phyloP scores from a whole-genome alignment of 495 filamentous ascomycete species.

The Lentithecium fluviatile region DNA sequence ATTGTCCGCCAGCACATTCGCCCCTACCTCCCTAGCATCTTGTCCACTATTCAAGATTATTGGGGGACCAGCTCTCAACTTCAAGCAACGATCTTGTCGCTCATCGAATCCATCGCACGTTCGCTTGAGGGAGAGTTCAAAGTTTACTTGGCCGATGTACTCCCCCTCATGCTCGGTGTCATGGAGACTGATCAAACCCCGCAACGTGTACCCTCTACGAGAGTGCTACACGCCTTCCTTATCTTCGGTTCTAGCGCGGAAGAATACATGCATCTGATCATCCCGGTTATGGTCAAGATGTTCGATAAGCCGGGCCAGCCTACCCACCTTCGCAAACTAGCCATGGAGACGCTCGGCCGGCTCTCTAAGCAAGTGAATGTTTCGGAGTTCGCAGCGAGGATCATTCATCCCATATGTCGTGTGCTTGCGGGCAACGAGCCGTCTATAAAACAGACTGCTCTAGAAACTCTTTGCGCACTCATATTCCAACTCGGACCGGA shows the following conservation, averaged over 20 bases:
- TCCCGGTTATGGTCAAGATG: constrained; percentile 88
- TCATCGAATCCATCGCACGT: constrained; percentile 90
- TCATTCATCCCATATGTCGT: constrained; percentile 84
- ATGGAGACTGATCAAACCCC: constrained; percentile 80
- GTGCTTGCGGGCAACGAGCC: constrained; percentile 70
- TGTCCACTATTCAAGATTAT: constrained; percentile 78
- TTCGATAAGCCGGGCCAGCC: constrained; percentile 85
- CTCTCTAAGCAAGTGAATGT: constrained; percentile 97
- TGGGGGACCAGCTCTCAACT: constrained; percentile 74
- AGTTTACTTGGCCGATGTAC: constrained; percentile 79
- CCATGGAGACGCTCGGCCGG: constrained; percentile 92
- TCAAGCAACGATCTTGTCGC: constrained; percentile 82
- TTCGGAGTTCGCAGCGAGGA: constrained; percentile 91
- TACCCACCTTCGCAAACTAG: constrained; percentile 71
- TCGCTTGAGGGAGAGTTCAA: constrained; percentile 97
- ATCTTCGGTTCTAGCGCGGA: constrained; percentile 95
- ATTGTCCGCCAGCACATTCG: constrained; percentile 96
- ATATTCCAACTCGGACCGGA: constrained; percentile 95
- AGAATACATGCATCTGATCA: constrained; percentile 98
- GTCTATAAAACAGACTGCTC: constrained; percentile 74
- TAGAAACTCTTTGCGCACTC: constrained; percentile 92
- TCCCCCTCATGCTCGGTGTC: constrained; percentile 89
- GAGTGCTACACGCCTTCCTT: constrained; percentile 88
- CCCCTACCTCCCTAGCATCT: constrained; percentile 78
- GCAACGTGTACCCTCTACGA: constrained; percentile 75